phyloP scores from a whole-genome alignment of 139 green algal genomes.

The Auxenochlorella pyrenoidosa region DNA sequence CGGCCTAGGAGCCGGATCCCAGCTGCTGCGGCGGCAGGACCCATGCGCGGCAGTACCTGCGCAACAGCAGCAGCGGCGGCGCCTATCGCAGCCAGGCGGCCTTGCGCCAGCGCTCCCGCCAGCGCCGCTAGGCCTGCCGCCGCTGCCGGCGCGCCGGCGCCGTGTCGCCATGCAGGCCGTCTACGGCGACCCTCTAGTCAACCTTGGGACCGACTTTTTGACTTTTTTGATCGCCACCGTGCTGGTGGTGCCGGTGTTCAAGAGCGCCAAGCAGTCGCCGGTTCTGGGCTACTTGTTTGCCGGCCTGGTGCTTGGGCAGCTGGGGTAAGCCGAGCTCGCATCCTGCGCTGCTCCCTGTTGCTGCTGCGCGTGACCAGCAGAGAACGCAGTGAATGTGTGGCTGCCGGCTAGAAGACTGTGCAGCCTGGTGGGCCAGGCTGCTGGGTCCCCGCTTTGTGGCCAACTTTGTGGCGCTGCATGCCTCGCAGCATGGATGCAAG shows the following conservation, averaged over 20 bases:
- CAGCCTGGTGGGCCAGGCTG: neutral
- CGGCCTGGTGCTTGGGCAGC: slow-evolving; percentile 88
- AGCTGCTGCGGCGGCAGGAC: neutral
- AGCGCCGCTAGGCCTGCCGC: neutral
- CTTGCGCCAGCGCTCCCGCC: no score
- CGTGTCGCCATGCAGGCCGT: neutral
- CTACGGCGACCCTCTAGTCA: slow-evolving; percentile 47
- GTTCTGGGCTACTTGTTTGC: slow-evolving; percentile 93
- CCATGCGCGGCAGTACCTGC: neutral
- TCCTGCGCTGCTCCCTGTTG: neutral
- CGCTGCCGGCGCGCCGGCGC: neutral
- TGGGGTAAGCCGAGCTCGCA: slow-evolving; percentile 63
- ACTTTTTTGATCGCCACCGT: slow-evolving; percentile 92
- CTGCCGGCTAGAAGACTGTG: no score
- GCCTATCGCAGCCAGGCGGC: no score
- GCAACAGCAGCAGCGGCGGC: slow-evolving; percentile 27
- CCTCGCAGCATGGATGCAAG: no score
- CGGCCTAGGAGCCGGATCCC: neutral
- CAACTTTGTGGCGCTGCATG: no score
- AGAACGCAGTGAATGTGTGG: no score
- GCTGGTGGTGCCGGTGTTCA: slow-evolving; percentile 93
- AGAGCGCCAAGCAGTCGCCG: slow-evolving; percentile 83
- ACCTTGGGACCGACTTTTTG: slow-evolving; percentile 85
- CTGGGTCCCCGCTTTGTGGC: no score
- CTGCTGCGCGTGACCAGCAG: no score